Conservation (phyloP, 1,284 basidiomycete genomes). For the Ganoderma lingzhi region DNA sequence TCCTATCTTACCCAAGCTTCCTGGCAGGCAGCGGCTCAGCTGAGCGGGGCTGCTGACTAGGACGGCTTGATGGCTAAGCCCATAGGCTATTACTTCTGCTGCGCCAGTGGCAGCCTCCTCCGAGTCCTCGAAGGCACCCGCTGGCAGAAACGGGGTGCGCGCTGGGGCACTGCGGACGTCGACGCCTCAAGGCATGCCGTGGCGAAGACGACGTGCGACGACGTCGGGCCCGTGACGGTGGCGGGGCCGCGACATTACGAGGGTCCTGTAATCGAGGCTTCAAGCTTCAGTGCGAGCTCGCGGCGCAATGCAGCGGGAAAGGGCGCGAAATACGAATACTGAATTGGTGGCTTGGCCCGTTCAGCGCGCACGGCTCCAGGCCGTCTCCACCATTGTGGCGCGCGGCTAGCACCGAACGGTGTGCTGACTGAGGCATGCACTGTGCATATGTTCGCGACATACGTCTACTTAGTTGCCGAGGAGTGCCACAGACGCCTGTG, state of each 20-base stretch:
- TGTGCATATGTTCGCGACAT: background rate
- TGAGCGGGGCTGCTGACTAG: background rate
- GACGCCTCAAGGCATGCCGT: no score
- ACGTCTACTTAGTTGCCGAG: background rate
- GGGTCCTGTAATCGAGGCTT: background rate
- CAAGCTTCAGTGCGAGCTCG: background rate
- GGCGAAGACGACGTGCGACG: background rate
- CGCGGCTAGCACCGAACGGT: background rate
- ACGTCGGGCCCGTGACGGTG: background rate
- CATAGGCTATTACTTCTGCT: no score
- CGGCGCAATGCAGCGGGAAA: background rate
- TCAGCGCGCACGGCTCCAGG: no score
- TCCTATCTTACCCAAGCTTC: background rate
- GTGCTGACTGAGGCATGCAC: no score
- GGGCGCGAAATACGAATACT: no score
- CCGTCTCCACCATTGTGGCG: background rate
- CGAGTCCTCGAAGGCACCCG: background rate
- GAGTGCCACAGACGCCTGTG: background rate
- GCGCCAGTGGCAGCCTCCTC: no score
- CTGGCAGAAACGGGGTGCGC: background rate
- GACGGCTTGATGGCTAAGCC: no score
- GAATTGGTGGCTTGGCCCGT: background rate
- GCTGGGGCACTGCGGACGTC: no score
- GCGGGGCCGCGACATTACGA: background rate
- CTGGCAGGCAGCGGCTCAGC: background rate